Evolutionary conservation across 2,329 filamentous ascomycete species (phyloP).

Genomic region (Cladobotryum protrusum): DNA sequence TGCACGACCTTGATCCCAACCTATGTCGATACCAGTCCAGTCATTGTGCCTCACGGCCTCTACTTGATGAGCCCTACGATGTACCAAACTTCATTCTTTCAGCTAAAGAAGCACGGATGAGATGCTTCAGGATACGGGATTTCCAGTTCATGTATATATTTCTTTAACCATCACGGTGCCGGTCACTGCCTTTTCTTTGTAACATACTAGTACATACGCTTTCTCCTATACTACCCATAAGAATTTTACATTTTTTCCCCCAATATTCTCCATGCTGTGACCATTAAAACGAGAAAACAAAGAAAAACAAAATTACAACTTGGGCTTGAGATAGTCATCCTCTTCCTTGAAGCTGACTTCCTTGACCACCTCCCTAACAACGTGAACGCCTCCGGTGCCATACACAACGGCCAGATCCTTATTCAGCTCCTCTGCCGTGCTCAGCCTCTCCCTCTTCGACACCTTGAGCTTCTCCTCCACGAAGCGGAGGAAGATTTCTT

Average conservation of each 20-base stretch:
- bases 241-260: no score
- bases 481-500: constrained; percentile 36
- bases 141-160: constrained; percentile 3
- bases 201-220: no score
- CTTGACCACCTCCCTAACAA: constrained; percentile 20
- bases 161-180: neutral
- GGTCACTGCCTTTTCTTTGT: neutral
- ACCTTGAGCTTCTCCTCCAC: constrained; percentile 23
- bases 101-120: neutral
- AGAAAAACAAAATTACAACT: constrained; percentile 3
- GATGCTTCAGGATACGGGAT: neutral
- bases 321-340: neutral
- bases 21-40: no score
- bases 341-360: neutral
- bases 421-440: constrained; percentile 21
- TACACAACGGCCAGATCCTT: constrained; percentile 32
- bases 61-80: no score
- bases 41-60: no score
- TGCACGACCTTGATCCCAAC: no score
- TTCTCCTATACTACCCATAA: no score
- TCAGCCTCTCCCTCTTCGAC: constrained; percentile 15
- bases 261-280: no score
- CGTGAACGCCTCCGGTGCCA: constrained; percentile 16
- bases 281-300: neutral
- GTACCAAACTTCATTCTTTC: no score